These are phyloP conservation scores for Puccinia polysora DNA, from an alignment of 1,284 basidiomycete genomes.

Conservation along the genomic window DNA sequence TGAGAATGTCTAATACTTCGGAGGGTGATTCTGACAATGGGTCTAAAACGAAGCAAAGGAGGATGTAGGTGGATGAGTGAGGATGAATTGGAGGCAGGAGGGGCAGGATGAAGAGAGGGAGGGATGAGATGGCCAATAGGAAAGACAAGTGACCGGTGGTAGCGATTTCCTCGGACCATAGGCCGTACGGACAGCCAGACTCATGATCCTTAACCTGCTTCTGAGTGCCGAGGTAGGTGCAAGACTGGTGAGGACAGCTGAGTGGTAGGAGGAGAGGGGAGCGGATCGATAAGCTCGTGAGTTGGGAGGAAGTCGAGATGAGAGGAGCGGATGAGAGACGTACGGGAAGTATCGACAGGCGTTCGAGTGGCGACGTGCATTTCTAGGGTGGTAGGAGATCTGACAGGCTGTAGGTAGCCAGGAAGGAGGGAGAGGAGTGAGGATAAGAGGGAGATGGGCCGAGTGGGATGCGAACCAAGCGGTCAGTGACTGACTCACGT, in stretches of 20 bases:
- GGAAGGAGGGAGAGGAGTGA: too few species aligned
- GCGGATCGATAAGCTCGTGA: too few species aligned
- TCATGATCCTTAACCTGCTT: conserved; percentile 5
- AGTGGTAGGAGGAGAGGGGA: too few species aligned
- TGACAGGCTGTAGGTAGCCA: conserved; percentile 7
- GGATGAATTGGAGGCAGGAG: too few species aligned
- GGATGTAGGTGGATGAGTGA: background rate
- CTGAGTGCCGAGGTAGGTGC: conserved; percentile 5
- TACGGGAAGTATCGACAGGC: conserved; percentile 27
- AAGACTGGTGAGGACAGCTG: conserved; percentile 15
- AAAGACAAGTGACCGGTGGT: background rate
- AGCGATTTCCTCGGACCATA: conserved; percentile 27
- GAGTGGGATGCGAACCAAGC: too few species aligned
- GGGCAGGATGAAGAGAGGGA: too few species aligned
- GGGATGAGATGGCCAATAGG: too few species aligned
- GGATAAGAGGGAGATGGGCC: too few species aligned
- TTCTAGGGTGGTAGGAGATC: conserved; percentile 2
- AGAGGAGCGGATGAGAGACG: background rate
- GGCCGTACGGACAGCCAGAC: conserved; percentile 21
- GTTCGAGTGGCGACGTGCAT: background rate
- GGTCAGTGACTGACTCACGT: background rate
- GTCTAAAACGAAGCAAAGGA: background rate
- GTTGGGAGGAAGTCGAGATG: too few species aligned
- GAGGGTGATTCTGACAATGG: conserved; percentile 18
- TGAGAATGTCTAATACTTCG: conserved; percentile 33